These are phyloP conservation scores for Clonostachys rosea DNA, from an alignment of 2,329 filamentous ascomycete species.

Conservation along the genomic window DNA sequence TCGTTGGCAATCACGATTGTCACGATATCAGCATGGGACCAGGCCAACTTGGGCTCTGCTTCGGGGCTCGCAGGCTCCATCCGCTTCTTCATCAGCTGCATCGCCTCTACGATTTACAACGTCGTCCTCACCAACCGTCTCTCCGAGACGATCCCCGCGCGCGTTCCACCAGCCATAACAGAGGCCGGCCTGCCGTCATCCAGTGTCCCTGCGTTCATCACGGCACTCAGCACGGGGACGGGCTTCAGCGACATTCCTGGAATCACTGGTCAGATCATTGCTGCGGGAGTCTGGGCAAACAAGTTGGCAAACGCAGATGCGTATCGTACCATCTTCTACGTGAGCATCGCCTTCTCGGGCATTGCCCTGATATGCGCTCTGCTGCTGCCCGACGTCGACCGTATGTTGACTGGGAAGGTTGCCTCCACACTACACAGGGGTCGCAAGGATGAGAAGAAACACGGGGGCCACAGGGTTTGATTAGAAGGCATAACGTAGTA, in stretches of 20 bases:
- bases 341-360: constrained; percentile 25
- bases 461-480: too few species aligned
- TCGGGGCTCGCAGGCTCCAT: constrained; percentile 27
- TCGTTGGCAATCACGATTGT: constrained; percentile 24
- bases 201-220: constrained; percentile 25
- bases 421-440: constrained; percentile 22
- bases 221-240: constrained; percentile 16
- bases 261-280: constrained; percentile 19
- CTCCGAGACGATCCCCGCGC: constrained; percentile 15
- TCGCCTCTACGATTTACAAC: constrained; percentile 24
- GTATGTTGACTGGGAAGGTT: constrained; percentile 21
- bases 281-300: constrained; percentile 18
- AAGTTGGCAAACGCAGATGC: constrained; percentile 23
- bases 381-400: constrained; percentile 24
- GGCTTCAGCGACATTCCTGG: constrained; percentile 19
- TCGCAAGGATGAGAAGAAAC: constrained; percentile 9
- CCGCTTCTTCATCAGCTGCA: constrained; percentile 23
- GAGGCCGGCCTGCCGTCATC: constrained; percentile 26
- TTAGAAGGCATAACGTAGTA: too few species aligned
- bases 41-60: constrained; percentile 25
- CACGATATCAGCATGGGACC: constrained; percentile 23
- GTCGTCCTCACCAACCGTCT: constrained; percentile 25
- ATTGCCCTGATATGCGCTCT: constrained; percentile 19
- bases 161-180: constrained; percentile 23
- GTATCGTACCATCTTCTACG: constrained; percentile 25